Percentiles rank a stretch among this genome's conserved stretches.
Evolutionary conservation across 164 flowering plant species (phyloP).

Genomic region (Amborella trichopoda): DNA sequence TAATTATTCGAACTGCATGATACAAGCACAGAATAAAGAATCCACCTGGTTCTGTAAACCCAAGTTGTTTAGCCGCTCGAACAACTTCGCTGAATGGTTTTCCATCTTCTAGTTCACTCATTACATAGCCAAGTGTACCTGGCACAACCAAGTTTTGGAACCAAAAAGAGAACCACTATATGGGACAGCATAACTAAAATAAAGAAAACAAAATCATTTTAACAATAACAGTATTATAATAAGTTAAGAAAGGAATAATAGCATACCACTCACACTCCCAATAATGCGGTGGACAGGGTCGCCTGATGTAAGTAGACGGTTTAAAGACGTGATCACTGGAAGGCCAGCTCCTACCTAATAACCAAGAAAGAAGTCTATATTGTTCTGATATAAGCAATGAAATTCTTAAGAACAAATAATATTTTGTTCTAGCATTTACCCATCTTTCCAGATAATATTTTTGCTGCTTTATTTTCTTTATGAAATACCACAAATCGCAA

Average conservation of each 20-base stretch:
- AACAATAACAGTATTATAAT: neutral
- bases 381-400: no score
- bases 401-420: no score
- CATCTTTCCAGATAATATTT: no score
- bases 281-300: conserved; percentile 52
- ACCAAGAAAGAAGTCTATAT: neutral
- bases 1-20: no score
- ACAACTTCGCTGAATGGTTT: conserved; percentile 86
- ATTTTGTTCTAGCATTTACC: no score
- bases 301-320: conserved; percentile 69
- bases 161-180: conserved; percentile 3
- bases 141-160: conserved; percentile 6
- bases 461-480: no score
- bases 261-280: conserved; percentile 86
- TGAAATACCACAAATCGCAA: no score
- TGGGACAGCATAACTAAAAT: neutral
- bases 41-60: conserved; percentile 93
- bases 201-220: neutral
- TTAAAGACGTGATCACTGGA: conserved; percentile 74
- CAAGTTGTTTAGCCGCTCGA: conserved; percentile 57
- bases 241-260: neutral
- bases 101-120: conserved; percentile 89
- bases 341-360: conserved; percentile 96
- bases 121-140: conserved; percentile 94
- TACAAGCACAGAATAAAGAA: no score